A percentile compares a stretch with the other conserved stretches of the same genome.
Conservation (phyloP, 2,329 filamentous ascomycete genomes). For the Fusarium fracticaudum region DNA sequence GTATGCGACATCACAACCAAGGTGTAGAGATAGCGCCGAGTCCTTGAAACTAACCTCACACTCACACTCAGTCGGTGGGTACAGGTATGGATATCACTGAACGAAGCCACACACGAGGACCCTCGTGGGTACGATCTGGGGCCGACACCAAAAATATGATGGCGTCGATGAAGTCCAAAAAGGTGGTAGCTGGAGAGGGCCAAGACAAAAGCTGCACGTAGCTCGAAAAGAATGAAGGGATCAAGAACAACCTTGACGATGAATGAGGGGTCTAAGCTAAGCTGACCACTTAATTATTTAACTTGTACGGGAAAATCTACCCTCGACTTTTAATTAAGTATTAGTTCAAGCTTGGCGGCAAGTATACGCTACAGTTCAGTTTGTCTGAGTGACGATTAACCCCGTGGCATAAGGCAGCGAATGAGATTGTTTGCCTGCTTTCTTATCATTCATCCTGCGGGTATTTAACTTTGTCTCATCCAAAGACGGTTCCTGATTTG, state of each 20-base stretch:
- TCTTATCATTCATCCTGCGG: constrained; percentile 36
- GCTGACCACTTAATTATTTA: background rate
- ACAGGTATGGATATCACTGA: constrained; percentile 17
- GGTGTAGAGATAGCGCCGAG: constrained; percentile 36
- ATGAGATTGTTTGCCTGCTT: constrained; percentile 10
- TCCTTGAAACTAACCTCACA: constrained; percentile 21
- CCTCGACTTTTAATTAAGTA: background rate
- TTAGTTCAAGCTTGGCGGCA: constrained; percentile 21
- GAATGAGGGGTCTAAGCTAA: constrained; percentile 26
- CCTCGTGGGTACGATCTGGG: constrained; percentile 34
- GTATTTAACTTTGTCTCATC: background rate
- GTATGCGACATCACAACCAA: constrained; percentile 3
- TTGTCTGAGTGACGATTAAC: constrained; percentile 21
- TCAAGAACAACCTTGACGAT: constrained; percentile 21
- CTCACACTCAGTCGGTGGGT: constrained; percentile 1
- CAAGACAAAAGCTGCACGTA: constrained; percentile 32
- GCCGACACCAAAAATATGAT: constrained; percentile 27
- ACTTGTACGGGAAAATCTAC: constrained; percentile 1
- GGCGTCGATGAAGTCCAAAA: constrained; percentile 37
- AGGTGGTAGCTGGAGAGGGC: constrained; percentile 27
- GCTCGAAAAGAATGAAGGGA: constrained; percentile 16
- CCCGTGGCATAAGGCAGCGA: constrained; percentile 30
- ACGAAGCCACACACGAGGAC: constrained; percentile 14
- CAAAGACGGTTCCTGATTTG: constrained; percentile 11
- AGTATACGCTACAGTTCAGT: constrained; percentile 8